These are phyloP conservation scores for Pouteria campechiana DNA, from an alignment of 179 eudicot genomes.

Conservation along the genomic window DNA sequence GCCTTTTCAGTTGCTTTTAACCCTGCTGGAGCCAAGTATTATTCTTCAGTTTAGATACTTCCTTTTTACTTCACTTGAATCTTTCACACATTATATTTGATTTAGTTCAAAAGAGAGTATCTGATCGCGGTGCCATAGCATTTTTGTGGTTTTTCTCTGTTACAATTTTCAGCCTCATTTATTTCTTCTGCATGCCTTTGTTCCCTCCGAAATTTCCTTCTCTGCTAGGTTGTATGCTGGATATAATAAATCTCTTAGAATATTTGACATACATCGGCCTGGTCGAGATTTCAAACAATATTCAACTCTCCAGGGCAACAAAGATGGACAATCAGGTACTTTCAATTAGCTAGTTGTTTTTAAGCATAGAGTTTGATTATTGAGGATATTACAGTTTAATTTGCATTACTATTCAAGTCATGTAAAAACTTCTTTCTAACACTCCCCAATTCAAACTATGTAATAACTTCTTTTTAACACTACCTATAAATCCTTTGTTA, in stretches of 20 bases:
- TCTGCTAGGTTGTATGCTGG: constrained; percentile 79
- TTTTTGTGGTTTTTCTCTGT: background rate
- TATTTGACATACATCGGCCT: constrained; percentile 92
- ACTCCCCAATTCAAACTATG: too few relatives aligned
- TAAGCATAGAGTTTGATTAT: background rate
- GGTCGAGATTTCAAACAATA: constrained; percentile 78
- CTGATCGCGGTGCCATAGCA: too few relatives aligned
- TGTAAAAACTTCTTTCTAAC: too few relatives aligned
- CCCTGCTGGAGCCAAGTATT: constrained; percentile 82
- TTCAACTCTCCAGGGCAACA: constrained; percentile 73
- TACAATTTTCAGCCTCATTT: background rate
- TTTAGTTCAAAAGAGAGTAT: too few relatives aligned
- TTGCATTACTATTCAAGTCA: too few relatives aligned
- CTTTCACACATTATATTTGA: too few relatives aligned
- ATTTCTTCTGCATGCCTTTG: background rate
- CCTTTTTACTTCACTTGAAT: too few relatives aligned
- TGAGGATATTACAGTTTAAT: background rate
- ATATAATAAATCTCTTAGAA: constrained; percentile 69
- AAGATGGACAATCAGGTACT: constrained; percentile 94
- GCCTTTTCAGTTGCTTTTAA: constrained; percentile 88
- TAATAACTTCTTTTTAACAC: too few relatives aligned
- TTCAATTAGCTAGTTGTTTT: background rate
- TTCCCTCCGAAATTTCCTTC: constrained; percentile 1
- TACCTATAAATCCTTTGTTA: too few relatives aligned
- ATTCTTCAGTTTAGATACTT: too few relatives aligned